Conservation (phyloP, 169 alveolate genomes). For the Plasmodium inui region DNA sequence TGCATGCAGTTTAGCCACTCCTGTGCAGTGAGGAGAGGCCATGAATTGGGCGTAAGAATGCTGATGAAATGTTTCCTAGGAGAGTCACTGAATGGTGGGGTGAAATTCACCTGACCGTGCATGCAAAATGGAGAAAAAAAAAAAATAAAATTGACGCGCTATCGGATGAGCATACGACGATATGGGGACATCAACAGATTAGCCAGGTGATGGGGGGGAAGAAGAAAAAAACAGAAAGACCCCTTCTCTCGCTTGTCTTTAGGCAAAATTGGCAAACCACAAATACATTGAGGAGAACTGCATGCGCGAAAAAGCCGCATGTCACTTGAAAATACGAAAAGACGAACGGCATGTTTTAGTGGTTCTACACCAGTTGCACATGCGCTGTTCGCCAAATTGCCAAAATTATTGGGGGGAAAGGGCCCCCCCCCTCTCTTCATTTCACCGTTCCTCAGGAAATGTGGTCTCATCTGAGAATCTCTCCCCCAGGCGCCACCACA, state of each 20-base stretch:
- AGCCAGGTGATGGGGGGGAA: not conserved
- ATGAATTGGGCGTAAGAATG: not conserved
- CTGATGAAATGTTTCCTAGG: not conserved
- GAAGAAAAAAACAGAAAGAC: not conserved
- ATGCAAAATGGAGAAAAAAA: not conserved
- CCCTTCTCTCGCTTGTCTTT: not conserved
- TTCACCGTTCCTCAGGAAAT: not conserved
- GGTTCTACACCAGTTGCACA: not conserved
- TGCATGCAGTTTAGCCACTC: not conserved
- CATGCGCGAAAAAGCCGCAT: not conserved
- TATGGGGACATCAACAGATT: not conserved
- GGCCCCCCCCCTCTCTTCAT: not conserved
- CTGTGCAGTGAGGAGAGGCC: not conserved
- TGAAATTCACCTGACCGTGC: conserved; percentile 1
- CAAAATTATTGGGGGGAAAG: not conserved
- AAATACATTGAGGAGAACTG: not conserved
- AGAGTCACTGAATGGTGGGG: not conserved
- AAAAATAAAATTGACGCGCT: not conserved
- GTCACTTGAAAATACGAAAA: not conserved
- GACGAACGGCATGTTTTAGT: not conserved
- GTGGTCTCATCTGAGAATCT: not conserved
- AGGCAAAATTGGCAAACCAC: not conserved
- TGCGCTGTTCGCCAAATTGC: not conserved
- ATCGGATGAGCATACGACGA: not conserved
- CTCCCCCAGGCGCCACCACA: not conserved